phyloP scores from a whole-genome alignment of 2,329 filamentous ascomycete species.

The Colletotrichum filicis region DNA sequence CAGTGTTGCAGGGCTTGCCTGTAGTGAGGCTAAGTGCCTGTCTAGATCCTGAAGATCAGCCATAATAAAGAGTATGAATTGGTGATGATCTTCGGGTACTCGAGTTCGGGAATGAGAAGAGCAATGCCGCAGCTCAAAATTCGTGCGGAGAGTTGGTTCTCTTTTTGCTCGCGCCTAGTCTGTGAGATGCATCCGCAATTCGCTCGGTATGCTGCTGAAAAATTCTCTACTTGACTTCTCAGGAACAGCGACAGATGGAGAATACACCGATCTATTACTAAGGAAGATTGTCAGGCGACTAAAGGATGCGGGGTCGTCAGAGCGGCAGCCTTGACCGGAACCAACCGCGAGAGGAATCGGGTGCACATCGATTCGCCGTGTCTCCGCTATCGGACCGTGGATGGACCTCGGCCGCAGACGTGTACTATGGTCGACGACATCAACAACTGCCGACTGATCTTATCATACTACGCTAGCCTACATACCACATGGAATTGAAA shows the following conservation, averaged over 20 bases:
- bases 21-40: conserved; percentile 43
- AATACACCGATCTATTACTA: neutral
- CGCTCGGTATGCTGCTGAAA: too few species aligned
- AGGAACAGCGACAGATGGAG: too few species aligned
- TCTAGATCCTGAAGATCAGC: conserved; percentile 35
- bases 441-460: neutral
- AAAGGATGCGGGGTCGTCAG: neutral
- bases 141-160: too few species aligned
- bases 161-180: too few species aligned
- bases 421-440: neutral
- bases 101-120: neutral
- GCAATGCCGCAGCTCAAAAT: neutral
- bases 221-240: too few species aligned
- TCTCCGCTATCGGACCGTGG: neutral
- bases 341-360: neutral
- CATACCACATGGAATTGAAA: too few species aligned
- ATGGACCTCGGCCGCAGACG: neutral
- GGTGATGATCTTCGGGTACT: neutral
- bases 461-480: too few species aligned
- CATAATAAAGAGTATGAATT: neutral
- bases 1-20: conserved; percentile 40
- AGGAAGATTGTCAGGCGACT: neutral
- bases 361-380: neutral
- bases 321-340: neutral
- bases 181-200: too few species aligned